Evolutionary conservation across 805 yeast species (phyloP).

Genomic region (Hanseniaspora valbyensis): DNA sequence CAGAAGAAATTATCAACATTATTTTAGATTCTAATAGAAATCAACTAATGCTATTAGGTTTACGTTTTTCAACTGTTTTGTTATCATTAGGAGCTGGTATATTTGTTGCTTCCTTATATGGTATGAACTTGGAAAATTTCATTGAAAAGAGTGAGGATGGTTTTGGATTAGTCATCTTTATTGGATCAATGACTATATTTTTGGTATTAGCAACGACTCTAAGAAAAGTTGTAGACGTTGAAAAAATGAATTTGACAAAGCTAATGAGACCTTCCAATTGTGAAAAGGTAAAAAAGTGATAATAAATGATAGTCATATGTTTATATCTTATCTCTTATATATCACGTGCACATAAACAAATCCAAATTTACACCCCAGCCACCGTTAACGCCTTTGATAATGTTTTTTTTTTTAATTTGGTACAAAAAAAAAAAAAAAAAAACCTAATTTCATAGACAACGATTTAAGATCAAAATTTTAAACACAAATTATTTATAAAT

Average conservation of each 20-base stretch:
- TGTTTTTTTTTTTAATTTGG: no score
- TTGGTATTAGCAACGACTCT: constrained; percentile 45
- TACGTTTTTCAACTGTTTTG: constrained; percentile 72
- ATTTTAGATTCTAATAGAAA: constrained; percentile 89
- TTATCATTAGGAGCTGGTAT: constrained; percentile 72
- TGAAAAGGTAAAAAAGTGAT: not conserved
- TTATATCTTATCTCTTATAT: not conserved
- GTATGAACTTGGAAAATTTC: constrained; percentile 90
- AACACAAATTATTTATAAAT: no score
- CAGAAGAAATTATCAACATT: constrained; percentile 90
- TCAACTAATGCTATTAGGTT: constrained; percentile 77
- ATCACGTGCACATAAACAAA: no score
- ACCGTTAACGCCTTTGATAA: no score
- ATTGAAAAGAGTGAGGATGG: constrained; percentile 75
- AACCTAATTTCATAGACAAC: no score
- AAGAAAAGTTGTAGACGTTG: constrained; percentile 50
- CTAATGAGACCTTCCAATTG: not conserved
- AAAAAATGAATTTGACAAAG: constrained; percentile 44
- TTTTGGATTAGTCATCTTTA: constrained; percentile 39
- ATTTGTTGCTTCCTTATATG: constrained; percentile 76
- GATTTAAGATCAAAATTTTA: no score
- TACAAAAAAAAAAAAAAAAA: no score
- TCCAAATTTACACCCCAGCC: no score
- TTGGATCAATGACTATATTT: constrained; percentile 35
- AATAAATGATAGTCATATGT: not conserved